A percentile compares a stretch with the other conserved stretches of the same genome.
phyloP scores from a whole-genome alignment of 352 stramenopile species.

The Phytophthora melonis region DNA sequence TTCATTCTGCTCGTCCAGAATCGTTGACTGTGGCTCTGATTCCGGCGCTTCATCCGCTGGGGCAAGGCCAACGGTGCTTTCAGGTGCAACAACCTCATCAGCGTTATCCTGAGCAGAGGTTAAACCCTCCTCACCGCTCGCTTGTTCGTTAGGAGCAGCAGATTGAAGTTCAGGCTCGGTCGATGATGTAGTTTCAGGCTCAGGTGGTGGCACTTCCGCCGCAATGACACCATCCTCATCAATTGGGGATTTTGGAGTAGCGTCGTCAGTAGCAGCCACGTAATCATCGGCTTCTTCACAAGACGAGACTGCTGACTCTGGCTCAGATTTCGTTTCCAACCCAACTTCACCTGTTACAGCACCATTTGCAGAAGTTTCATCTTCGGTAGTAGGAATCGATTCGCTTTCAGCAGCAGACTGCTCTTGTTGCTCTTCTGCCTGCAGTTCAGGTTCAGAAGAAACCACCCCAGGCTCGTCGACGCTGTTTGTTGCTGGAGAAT shows the following conservation, averaged over 20 bases:
- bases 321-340: background rate
- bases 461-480: background rate
- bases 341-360: background rate
- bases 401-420: background rate
- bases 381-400: background rate
- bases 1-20: background rate
- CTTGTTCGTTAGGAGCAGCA: background rate
- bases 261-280: background rate
- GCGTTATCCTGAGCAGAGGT: constrained; percentile 2
- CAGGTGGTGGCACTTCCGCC: background rate
- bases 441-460: constrained; percentile 1
- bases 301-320: background rate
- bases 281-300: constrained; percentile 2
- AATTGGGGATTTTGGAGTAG: background rate
- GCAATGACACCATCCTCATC: background rate
- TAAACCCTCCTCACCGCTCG: background rate
- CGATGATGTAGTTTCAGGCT: background rate
- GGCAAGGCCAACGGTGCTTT: background rate
- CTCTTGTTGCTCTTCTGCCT: background rate
- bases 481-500: background rate
- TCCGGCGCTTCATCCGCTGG: background rate
- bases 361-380: constrained; percentile 9
- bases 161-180: constrained; percentile 3
- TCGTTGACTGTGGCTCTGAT: background rate
- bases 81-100: background rate